A percentile compares a stretch with the other conserved stretches of the same genome.
Evolutionary conservation across 345 rosid genomes (phyloP).

Genomic region (Aethionema arabicum): DNA sequence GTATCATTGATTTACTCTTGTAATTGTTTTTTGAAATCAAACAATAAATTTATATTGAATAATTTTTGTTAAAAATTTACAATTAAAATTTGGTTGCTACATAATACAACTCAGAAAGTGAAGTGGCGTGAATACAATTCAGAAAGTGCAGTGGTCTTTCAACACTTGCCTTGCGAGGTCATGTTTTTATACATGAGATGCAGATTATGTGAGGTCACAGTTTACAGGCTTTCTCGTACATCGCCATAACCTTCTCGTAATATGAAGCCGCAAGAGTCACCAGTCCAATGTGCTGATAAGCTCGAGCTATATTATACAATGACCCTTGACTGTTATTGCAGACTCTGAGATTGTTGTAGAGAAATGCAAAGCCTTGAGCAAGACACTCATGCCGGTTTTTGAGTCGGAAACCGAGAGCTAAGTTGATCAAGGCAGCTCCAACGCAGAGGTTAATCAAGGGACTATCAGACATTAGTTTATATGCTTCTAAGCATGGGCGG

Average conservation of each 20-base stretch:
- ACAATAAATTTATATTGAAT: too few relatives aligned
- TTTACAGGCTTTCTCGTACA: conserved; percentile 56
- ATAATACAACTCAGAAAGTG: too few relatives aligned
- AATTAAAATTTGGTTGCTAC: too few relatives aligned
- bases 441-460: conserved; percentile 84
- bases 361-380: conserved; percentile 85
- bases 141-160: conserved; percentile 57
- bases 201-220: conserved; percentile 65
- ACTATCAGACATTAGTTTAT: conserved; percentile 67
- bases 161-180: conserved; percentile 79
- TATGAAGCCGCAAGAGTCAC: conserved; percentile 61
- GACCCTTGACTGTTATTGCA: conserved; percentile 66
- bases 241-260: conserved; percentile 68
- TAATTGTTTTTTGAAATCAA: too few relatives aligned
- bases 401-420: conserved; percentile 90
- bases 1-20: too few relatives aligned
- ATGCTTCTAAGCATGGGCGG: conserved; percentile 61
- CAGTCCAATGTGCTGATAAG: conserved; percentile 80
- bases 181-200: conserved; percentile 60
- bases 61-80: too few relatives aligned
- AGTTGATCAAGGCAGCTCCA: conserved; percentile 80
- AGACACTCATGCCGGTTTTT: conserved; percentile 86
- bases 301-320: conserved; percentile 65
- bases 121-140: too few relatives aligned
- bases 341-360: conserved; percentile 61